phyloP scores from a whole-genome alignment of 1,284 basidiomycete species.

The Cutaneotrichosporon dermatis region DNA sequence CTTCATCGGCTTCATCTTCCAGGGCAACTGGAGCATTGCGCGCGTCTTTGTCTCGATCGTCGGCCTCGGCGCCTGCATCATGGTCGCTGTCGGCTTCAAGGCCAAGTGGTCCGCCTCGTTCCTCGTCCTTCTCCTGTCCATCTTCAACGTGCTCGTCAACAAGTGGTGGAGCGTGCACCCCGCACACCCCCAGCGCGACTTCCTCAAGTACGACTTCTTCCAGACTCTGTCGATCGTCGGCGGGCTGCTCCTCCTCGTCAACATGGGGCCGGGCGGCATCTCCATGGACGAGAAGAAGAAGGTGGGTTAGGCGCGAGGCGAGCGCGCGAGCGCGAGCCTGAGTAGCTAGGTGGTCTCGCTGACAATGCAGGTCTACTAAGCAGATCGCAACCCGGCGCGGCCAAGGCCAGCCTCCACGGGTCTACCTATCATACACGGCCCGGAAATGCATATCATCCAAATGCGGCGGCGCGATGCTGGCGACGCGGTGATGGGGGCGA shows the following conservation, averaged over 20 bases:
- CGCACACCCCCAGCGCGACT: conserved; percentile 91
- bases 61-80: conserved; percentile 85
- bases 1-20: conserved; percentile 95
- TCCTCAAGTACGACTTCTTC: conserved; percentile 81
- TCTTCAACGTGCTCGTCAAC: conserved; percentile 98
- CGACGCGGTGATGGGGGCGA: too few relatives aligned
- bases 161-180: conserved; percentile 96
- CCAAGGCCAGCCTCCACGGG: too few relatives aligned
- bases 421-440: not conserved
- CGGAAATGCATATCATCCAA: not conserved
- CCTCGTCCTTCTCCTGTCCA: conserved; percentile 82
- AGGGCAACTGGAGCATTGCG: conserved; percentile 81
- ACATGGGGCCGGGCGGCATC: conserved; percentile 95
- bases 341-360: too few relatives aligned
- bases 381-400: too few relatives aligned
- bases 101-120: conserved; percentile 98
- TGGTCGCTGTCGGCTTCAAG: conserved; percentile 99
- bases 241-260: conserved; percentile 91
- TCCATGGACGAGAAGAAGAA: conserved; percentile 99
- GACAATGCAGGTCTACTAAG: conserved; percentile 1
- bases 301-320: conserved; percentile 28
- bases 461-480: too few relatives aligned
- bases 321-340: too few relatives aligned
- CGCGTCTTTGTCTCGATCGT: conserved; percentile 82
- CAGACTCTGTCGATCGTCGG: conserved; percentile 95